These are phyloP conservation scores for Haplosporangium sp. DNA, from an alignment of 371 early-diverging fungal species.

Conservation along the genomic window DNA sequence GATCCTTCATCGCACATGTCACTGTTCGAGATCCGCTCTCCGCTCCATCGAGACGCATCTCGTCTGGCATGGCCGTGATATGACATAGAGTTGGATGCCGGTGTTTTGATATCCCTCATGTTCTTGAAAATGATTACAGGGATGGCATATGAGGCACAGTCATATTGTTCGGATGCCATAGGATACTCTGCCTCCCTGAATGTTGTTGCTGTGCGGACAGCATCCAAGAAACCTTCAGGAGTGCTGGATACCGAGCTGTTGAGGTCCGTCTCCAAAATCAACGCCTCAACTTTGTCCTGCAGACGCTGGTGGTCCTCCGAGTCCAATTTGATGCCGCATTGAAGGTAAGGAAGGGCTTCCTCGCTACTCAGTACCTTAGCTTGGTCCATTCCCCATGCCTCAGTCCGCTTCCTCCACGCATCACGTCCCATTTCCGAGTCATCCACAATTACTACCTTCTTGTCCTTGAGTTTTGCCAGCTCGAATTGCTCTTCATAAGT, in stretches of 20 bases:
- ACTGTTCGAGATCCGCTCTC: slow-evolving; percentile 40
- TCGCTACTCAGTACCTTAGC: slow-evolving; percentile 33
- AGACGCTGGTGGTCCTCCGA: neutral
- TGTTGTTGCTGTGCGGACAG: slow-evolving; percentile 10
- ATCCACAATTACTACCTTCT: slow-evolving; percentile 30
- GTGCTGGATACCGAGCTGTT: slow-evolving; percentile 15
- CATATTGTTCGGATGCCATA: neutral
- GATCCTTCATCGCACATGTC: slow-evolving; percentile 26
- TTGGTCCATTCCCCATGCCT: slow-evolving; percentile 35
- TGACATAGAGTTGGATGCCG: slow-evolving; percentile 18
- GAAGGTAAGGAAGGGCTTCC: slow-evolving; percentile 24
- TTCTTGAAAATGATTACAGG: slow-evolving; percentile 51
- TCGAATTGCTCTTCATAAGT: slow-evolving; percentile 39
- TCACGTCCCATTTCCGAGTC: slow-evolving; percentile 34
- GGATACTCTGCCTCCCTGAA: neutral
- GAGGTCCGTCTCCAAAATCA: slow-evolving; percentile 47
- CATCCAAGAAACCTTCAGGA: slow-evolving; percentile 37
- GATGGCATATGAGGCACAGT: slow-evolving; percentile 1
- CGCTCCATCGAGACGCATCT: slow-evolving; percentile 45
- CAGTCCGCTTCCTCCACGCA: slow-evolving; percentile 39
- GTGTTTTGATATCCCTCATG: slow-evolving; percentile 34
- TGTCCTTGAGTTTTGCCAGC: slow-evolving; percentile 28
- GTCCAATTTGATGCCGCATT: neutral
- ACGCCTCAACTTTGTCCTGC: slow-evolving; percentile 40
- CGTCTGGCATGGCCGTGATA: slow-evolving; percentile 41